Evolutionary conservation across 345 rosid species (phyloP).

Genomic region (Acer yangbiense): DNA sequence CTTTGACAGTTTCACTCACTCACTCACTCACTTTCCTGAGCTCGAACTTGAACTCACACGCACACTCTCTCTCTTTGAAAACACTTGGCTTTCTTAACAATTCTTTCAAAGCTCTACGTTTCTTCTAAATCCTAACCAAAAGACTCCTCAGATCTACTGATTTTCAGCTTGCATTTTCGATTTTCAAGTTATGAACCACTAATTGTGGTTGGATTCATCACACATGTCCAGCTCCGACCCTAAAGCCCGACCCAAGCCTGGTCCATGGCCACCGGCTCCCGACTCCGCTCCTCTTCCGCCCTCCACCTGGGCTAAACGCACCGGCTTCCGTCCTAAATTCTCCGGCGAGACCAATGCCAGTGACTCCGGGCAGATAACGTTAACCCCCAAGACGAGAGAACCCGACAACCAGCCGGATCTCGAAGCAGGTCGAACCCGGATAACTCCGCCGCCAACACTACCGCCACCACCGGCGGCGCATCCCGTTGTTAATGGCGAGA

Average conservation of each 20-base stretch:
- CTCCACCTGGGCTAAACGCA: conserved; percentile 91
- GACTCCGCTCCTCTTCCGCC: conserved; percentile 84
- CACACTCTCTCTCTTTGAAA: background rate
- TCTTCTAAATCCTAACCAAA: conserved; percentile 22
- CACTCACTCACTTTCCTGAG: background rate
- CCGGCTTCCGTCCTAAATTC: conserved; percentile 92
- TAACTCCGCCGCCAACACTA: background rate
- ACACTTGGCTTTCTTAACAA: background rate
- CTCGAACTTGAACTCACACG: background rate
- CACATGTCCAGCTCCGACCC: conserved; percentile 75
- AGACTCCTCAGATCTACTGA: conserved; percentile 32
- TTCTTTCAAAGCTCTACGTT: background rate
- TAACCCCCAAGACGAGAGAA: conserved; percentile 51
- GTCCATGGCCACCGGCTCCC: conserved; percentile 72
- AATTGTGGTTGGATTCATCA: background rate
- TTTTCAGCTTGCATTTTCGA: background rate
- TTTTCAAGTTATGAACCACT: background rate
- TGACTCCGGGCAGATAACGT: conserved; percentile 69
- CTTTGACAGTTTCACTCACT: conserved; percentile 5
- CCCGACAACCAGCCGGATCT: conserved; percentile 61
- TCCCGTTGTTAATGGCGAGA: conserved; percentile 29
- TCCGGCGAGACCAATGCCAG: conserved; percentile 89
- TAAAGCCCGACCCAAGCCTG: conserved; percentile 69
- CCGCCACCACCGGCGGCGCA: conserved; percentile 21
- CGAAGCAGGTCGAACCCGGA: conserved; percentile 61